A percentile compares a stretch with the other conserved stretches of the same genome.
Evolutionary conservation across 225 moss, liverwort and hornwort genomes (phyloP).

Genomic region (Thuidium tamariscinum): DNA sequence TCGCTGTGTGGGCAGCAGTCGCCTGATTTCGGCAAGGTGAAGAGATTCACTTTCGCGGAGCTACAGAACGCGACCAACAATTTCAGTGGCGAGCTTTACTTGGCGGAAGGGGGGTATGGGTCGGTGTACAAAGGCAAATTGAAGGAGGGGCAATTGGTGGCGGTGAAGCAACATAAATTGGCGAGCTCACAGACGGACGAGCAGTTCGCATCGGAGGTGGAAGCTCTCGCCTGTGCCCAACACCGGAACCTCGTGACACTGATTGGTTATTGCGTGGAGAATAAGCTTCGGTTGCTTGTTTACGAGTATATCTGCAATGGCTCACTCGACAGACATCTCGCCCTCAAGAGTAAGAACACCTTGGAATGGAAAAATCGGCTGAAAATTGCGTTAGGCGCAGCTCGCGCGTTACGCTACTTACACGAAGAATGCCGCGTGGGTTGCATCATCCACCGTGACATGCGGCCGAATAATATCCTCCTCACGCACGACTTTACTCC

Average conservation of each 20-base stretch:
- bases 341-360: constrained; percentile 9
- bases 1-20: constrained; percentile 36
- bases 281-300: constrained; percentile 34
- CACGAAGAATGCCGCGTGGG: constrained; percentile 45
- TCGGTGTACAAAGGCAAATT: constrained; percentile 49
- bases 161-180: constrained; percentile 57
- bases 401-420: constrained; percentile 22
- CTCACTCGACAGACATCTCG: constrained; percentile 59
- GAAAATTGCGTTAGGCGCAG: constrained; percentile 29
- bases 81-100: constrained; percentile 35
- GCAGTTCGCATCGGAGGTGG: constrained; percentile 38
- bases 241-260: constrained; percentile 68
- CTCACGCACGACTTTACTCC: constrained; percentile 49
- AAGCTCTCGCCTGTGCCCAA: constrained; percentile 51
- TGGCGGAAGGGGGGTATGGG: constrained; percentile 54
- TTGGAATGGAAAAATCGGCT: constrained; percentile 20
- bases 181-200: constrained; percentile 47
- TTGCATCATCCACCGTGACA: constrained; percentile 45
- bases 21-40: constrained; percentile 43
- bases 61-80: constrained; percentile 38
- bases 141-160: constrained; percentile 47
- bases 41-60: constrained; percentile 27
- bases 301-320: constrained; percentile 70
- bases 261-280: constrained; percentile 53
- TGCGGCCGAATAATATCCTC: constrained; percentile 44